Base-by-base conservation (phyloP, 1,139 yeast species). In the Hansenula lynferdii region DNA sequence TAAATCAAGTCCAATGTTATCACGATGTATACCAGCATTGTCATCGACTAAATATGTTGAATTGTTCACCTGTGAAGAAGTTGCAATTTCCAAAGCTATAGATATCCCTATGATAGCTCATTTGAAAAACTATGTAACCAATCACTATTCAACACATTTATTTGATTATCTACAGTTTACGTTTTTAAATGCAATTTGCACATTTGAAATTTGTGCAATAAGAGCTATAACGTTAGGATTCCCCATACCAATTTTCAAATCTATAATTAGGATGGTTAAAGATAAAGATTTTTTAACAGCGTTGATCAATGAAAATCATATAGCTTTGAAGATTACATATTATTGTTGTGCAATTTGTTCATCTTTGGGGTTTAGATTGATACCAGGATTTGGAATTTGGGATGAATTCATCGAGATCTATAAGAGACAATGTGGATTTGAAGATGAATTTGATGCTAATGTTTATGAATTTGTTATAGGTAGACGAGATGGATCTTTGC, bases 331-430 rank as follows among this genome's bases (percentile, higher is more conserved):
- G 38, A 41, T 50, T 24, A 40, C 49, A 42, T 50, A 35, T 30
- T 42, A 46, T 26, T 42, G 35, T 28, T 43, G 51, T 34, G 36
- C 42, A 10, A 27, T 51, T 9, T 44, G 51, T 15, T 50, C 53
- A 4, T 37, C 44, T 7, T 46, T 48, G 17, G 50, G 46, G 4
- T 47, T 50, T 34, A 49, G 43, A 37, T 35, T 52, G 31, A 44
- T 44, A 24, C 25, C 23, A 8, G 42, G 36, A 12, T 32, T 40
- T 7, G 42, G 48, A 9, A 36, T 45, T 1, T 62, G 66, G 66
- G 50, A 53, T 20, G 34, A 44, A 1, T 57, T 52, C 28, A 31
- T 42, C 5, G 37, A 40, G 1, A 49, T 43, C 26, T 58, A 53
- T 30, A 43, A 41, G 16, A 19, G 22, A 3, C 23, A 41, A 19